Evolutionary conservation across 305 asterid species (phyloP).

Genomic region (Fraxinus velutina): DNA sequence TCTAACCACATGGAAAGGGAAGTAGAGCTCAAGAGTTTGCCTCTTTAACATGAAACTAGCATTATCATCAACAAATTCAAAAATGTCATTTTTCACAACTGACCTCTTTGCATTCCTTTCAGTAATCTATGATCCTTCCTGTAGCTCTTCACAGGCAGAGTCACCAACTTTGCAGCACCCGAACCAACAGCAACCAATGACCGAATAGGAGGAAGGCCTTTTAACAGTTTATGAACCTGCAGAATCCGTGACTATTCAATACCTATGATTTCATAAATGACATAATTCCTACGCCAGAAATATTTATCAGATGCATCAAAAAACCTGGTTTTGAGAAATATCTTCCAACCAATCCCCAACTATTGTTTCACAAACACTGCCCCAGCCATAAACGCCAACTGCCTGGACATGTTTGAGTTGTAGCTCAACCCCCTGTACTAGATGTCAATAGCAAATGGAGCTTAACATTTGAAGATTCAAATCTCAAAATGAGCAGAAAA

Average conservation of each 20-base stretch:
- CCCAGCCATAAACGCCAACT: constrained; percentile 90
- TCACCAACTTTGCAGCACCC: constrained; percentile 93
- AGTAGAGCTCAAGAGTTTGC: constrained; percentile 7
- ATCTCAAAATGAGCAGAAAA: constrained; percentile 8
- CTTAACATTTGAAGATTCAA: constrained; percentile 21
- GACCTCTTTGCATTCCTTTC: constrained; percentile 99
- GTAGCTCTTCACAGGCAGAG: constrained; percentile 83
- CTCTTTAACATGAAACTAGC: constrained; percentile 10
- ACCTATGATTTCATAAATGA: constrained; percentile 22
- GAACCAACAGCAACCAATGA: constrained; percentile 95
- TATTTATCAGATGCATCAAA: constrained; percentile 15
- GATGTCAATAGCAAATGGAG: constrained; percentile 24
- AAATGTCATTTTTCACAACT: constrained; percentile 9
- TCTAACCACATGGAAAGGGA: constrained; percentile 3
- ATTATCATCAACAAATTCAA: constrained; percentile 6
- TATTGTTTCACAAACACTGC: constrained; percentile 67
- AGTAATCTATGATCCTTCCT: constrained; percentile 77
- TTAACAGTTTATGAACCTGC: constrained; percentile 81
- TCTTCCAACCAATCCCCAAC: constrained; percentile 98
- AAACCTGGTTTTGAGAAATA: constrained; percentile 95
- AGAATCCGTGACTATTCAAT: constrained; percentile 27
- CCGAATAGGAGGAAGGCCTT: constrained; percentile 95
- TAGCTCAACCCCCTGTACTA: constrained; percentile 80
- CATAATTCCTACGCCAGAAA: constrained; percentile 26
- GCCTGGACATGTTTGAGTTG: constrained; percentile 90